Conservation (phyloP, 306 rosid genomes). For the barrel medic (Medicago truncatula) region DNA sequence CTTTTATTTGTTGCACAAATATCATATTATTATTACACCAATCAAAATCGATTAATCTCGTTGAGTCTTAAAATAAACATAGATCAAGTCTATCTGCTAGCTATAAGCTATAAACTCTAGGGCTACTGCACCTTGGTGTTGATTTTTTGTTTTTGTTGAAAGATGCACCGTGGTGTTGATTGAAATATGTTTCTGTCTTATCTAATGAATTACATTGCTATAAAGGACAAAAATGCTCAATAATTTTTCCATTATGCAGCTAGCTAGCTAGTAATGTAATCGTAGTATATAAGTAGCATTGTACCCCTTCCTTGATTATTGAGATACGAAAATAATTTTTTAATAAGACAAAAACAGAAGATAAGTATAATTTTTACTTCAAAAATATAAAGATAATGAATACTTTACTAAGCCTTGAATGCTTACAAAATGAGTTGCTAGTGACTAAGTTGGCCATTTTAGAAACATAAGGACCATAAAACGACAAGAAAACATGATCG, state of each 20-base stretch:
- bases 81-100: conserved; percentile 33
- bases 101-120: conserved; percentile 38
- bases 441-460: conserved; percentile 41
- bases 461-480: conserved; percentile 34
- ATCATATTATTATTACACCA: background rate
- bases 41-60: conserved; percentile 30
- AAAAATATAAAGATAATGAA: background rate
- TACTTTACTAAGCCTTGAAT: conserved; percentile 23
- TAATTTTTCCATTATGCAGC: conserved; percentile 9
- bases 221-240: conserved; percentile 48
- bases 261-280: background rate
- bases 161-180: conserved; percentile 26
- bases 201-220: conserved; percentile 37
- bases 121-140: conserved; percentile 36
- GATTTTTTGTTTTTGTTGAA: background rate
- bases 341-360: conserved; percentile 35
- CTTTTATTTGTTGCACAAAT: background rate
- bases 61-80: too few species aligned
- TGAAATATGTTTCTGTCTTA: conserved; percentile 40
- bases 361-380: conserved; percentile 10
- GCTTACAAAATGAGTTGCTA: conserved; percentile 40
- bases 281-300: background rate
- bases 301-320: conserved; percentile 40
- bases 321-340: conserved; percentile 26
- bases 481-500: conserved; percentile 56